A percentile compares a stretch with the other conserved stretches of the same genome.
Evolutionary conservation across 1,284 basidiomycete genomes (phyloP).

Genomic region (Cystobasidiaceae sp.): DNA sequence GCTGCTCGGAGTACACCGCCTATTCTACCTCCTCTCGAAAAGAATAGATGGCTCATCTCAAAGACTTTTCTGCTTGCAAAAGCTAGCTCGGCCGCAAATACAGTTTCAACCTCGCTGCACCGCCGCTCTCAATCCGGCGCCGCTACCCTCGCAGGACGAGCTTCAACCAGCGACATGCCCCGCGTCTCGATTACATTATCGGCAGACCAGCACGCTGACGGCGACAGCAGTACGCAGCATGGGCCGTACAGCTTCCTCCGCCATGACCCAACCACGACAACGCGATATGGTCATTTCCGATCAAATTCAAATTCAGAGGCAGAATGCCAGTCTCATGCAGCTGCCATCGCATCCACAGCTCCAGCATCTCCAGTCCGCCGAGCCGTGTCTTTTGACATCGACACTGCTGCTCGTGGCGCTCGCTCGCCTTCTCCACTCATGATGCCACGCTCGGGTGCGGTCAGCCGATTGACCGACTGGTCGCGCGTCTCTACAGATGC

Average conservation of each 20-base stretch:
- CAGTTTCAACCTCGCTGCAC: conserved; percentile 20
- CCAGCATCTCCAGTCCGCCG: no score
- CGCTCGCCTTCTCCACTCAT: not conserved
- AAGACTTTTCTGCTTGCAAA: conserved; percentile 29
- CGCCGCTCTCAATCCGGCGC: conserved; percentile 20
- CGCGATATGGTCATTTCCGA: conserved; percentile 20
- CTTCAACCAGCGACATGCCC: conserved; percentile 17
- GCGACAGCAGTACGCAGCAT: not conserved
- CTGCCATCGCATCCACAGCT: no score
- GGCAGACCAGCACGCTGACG: not conserved
- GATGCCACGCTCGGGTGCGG: conserved; percentile 3
- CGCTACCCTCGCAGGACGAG: not conserved
- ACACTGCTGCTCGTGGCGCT: not conserved
- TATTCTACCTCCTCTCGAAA: conserved; percentile 20
- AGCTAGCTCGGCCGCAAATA: conserved; percentile 25
- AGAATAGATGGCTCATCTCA: conserved; percentile 22
- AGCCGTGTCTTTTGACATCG: conserved; percentile 17
- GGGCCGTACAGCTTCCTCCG: conserved; percentile 20
- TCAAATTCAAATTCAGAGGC: conserved; percentile 21
- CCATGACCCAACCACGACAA: conserved; percentile 21
- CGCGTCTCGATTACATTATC: conserved; percentile 9
- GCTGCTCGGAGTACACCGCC: not conserved
- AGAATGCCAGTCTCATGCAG: conserved; percentile 3
- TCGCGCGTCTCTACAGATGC: conserved; percentile 17
- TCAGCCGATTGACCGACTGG: conserved; percentile 20